Base-by-base conservation (phyloP, 2,329 filamentous ascomycete species). In the Colletotrichum nymphaeae region DNA sequence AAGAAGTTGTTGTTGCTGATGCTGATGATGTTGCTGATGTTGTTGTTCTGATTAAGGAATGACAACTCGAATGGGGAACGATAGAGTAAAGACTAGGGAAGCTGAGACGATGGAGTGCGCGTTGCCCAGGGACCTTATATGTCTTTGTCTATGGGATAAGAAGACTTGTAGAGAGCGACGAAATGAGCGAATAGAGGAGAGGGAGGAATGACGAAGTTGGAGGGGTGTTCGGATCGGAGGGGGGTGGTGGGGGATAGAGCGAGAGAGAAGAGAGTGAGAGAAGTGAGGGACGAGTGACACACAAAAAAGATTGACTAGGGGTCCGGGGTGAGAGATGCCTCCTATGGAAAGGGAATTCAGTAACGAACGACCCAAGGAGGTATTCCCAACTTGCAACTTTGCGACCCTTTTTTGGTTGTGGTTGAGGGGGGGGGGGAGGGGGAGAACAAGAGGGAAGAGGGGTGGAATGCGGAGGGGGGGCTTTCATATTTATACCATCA, bases 391-490 rank as follows among this genome's bases (percentile, higher is more conserved):
- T 49, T 81, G 68, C 83, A 81, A 83, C 83, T 90, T 90, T 90
- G 89, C 88, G 88, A 87, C 88, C 88, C 88, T 84, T 83, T 83
- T 82, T 83, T 62, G 71, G 81, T 84, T 86, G 84, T 84, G 87
- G 83, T 86, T 81, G 85, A 83, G 87, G 87, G 87, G 63, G 56
- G 56, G 28, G 28, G 28, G 28, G 30, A 85, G 84, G 84, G 84
- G 84, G 82, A 80, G 83, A 81, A 83, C 84, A 81, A 84, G 79
- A 79, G 77, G 79, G 77, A 78, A 74, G 69, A 66, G 69, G 72
- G 72, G 67, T 52, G 52, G 52, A 37, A 19, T 59, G 28, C n/a
- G 30, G 78, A 75, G 82, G 81, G 79, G 76, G 78, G 75, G 67
- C 74, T 74, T 59, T 73, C 76, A 75, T 71, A 74, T 77, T 75